Conservation (phyloP, 2,329 filamentous ascomycete genomes). For the Aspergillus vadensis region DNA sequence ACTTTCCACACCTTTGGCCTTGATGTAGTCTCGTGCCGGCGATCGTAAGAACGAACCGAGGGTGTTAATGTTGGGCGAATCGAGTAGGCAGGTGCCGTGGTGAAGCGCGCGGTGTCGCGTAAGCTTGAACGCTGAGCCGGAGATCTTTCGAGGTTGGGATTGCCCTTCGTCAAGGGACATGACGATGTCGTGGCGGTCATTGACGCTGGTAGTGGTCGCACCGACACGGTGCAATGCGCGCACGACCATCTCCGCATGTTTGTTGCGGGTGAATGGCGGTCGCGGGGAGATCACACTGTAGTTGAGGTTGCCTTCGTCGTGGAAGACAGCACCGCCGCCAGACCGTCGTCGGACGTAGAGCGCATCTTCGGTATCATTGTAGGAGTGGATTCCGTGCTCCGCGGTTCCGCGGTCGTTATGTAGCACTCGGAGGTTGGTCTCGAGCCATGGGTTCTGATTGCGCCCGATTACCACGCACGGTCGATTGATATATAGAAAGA, state of each 20-base stretch:
- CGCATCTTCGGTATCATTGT: slow-evolving; percentile 39
- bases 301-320: slow-evolving; percentile 91
- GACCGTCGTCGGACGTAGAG: slow-evolving; percentile 79
- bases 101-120: slow-evolving; percentile 80
- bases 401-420: slow-evolving; percentile 37
- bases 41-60: slow-evolving; percentile 74
- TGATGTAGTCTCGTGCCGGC: slow-evolving; percentile 75
- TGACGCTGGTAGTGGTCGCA: slow-evolving; percentile 68
- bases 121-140: slow-evolving; percentile 92
- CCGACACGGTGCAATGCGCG: slow-evolving; percentile 65
- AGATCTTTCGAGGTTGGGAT: slow-evolving; percentile 69
- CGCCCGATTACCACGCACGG: slow-evolving; percentile 89
- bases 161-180: slow-evolving; percentile 53
- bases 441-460: slow-evolving; percentile 97
- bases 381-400: slow-evolving; percentile 15
- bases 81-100: slow-evolving; percentile 86
- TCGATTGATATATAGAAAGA: slow-evolving; percentile 85
- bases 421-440: slow-evolving; percentile 73
- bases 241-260: slow-evolving; percentile 89
- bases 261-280: slow-evolving; percentile 74
- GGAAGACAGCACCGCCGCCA: slow-evolving; percentile 91
- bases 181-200: slow-evolving; percentile 91
- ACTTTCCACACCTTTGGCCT: slow-evolving; percentile 84
- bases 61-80: slow-evolving; percentile 69
- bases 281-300: slow-evolving; percentile 89